Evolutionary conservation across 768 basidiomycete species (phyloP).

Genomic region (Multifurca ochricompacta): DNA sequence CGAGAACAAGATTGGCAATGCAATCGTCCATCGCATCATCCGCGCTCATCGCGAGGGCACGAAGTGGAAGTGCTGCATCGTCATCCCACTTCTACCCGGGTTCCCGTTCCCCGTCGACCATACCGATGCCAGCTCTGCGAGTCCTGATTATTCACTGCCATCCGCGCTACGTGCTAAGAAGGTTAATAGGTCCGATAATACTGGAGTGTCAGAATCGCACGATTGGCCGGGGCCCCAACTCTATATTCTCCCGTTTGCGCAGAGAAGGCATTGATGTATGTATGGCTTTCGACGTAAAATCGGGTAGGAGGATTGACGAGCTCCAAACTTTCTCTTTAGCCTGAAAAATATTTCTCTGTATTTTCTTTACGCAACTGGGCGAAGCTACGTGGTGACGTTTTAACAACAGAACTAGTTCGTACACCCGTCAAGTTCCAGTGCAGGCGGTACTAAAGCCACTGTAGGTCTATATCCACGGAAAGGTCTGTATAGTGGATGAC

Average conservation of each 20-base stretch:
- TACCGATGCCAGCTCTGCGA: conserved; percentile 82
- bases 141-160: conserved; percentile 25
- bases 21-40: conserved; percentile 84
- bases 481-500: conserved; percentile 88
- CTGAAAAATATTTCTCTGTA: conserved; percentile 84
- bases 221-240: conserved; percentile 80
- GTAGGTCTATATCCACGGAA: conserved; percentile 85
- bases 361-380: conserved; percentile 93
- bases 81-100: conserved; percentile 89
- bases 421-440: not conserved
- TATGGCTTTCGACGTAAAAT: conserved; percentile 25
- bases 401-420: conserved; percentile 81
- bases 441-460: conserved; percentile 11
- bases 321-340: conserved; percentile 40
- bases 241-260: conserved; percentile 79
- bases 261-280: conserved; percentile 85
- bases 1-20: conserved; percentile 93
- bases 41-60: conserved; percentile 74
- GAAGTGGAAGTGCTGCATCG: conserved; percentile 86
- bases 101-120: conserved; percentile 92
- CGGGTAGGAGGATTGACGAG: not conserved
- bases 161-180: not conserved
- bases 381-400: conserved; percentile 71
- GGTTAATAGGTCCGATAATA: conserved; percentile 76
- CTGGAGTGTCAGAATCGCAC: conserved; percentile 91